These are phyloP conservation scores for Schizonepeta tenuifolia DNA, from an alignment of 257 asterid species.

Conservation along the genomic window DNA sequence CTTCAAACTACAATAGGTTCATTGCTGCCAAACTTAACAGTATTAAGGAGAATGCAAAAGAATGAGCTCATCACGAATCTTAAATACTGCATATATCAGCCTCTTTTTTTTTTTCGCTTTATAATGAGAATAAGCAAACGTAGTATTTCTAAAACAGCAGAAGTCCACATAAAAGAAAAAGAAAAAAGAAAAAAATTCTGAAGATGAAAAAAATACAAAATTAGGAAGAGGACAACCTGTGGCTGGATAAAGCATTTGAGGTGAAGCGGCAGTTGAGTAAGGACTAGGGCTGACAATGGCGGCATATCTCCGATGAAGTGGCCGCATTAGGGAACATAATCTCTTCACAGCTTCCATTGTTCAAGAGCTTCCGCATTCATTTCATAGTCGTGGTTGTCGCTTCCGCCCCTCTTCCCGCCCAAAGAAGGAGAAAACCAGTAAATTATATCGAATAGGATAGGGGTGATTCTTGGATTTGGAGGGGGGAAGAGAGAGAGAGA, in stretches of 20 bases:
- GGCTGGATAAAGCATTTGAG: slow-evolving; percentile 30
- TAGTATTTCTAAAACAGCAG: neutral
- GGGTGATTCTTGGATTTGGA: neutral
- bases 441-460: neutral
- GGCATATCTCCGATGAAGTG: slow-evolving; percentile 13
- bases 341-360: slow-evolving; percentile 34
- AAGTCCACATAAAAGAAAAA: neutral
- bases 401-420: slow-evolving; percentile 3
- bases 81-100: neutral
- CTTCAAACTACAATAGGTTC: neutral
- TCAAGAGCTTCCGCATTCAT: slow-evolving; percentile 2
- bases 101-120: neutral
- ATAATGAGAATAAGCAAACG: neutral
- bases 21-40: neutral
- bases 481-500: neutral
- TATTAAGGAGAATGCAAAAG: neutral
- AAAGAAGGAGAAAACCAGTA: neutral
- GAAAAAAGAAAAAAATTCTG: no score
- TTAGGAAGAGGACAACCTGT: slow-evolving; percentile 34
- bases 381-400: neutral
- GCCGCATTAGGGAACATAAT: neutral
- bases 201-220: neutral
- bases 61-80: neutral
- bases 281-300: slow-evolving; percentile 29
- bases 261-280: slow-evolving; percentile 24